Base-by-base conservation (phyloP, 2,329 filamentous ascomycete species). In the Penicillium paneum region DNA sequence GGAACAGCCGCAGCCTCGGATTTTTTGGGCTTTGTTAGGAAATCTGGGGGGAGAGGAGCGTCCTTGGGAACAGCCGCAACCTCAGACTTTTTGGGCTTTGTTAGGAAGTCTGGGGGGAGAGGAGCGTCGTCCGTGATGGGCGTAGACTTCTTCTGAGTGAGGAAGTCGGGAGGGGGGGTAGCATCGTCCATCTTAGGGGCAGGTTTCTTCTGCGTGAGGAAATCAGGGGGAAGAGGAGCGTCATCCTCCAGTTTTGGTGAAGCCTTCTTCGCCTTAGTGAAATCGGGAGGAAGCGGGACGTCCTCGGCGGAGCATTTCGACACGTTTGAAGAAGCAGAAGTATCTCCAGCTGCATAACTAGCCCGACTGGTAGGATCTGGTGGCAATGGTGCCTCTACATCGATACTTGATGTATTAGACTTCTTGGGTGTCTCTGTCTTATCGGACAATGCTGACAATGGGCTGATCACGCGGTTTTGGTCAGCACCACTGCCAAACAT, bases 361-460 rank as follows among this genome's bases (percentile, higher is more conserved):
- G 69, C 70, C 62, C 73, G 78, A 56, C 75, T 79, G n/a, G 75
- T 77, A 5, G 78, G 60, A 38, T 79, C 76, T 15, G 78, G 78
- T 5, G 78, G 78, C 34, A 80, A 64, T 10, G 78, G 78, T 10
- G 70, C 57, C 57, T 75, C 71, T 8, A 69, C 43, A 51, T 26
- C 56, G 55, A 42, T 68, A 56, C 35, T 69, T 39, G 71, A 69
- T 15, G 62, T 32, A 3, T 15, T 64, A 31, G 66, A 61, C 53
- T 66, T 65, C 51, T 71, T 76, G 26, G 73, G 68, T 19, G 66
- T 62, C 49, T 59, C 64, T 13, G 68, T 72, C 54, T 70, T 72
- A 32, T 70, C 69, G 17, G 68, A 74, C 19, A 60, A 64, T 19
- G 66, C 61, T 10, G 69, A 72, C 13, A 69, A 53, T 34, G 72